Percentiles rank a stretch among this genome's conserved stretches.
Evolutionary conservation across 228 moss, liverwort and hornwort genomes (phyloP).

Genomic region (Sphagnum magellanicum): DNA sequence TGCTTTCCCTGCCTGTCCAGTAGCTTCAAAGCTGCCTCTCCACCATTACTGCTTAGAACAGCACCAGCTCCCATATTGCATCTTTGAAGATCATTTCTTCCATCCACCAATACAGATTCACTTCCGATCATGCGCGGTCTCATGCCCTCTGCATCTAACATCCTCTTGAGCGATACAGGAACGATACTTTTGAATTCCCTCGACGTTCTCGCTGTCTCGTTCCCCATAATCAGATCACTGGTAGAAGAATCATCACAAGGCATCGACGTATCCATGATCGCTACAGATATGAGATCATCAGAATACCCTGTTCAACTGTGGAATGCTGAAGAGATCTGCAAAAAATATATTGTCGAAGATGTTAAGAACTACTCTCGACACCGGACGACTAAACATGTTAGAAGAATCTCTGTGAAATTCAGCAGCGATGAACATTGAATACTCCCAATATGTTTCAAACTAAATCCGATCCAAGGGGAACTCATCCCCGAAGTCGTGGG

Average conservation of each 20-base stretch:
- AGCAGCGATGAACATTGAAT: too few species aligned
- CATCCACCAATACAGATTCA: constrained; percentile 40
- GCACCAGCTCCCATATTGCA: constrained; percentile 37
- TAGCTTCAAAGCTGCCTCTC: too few species aligned
- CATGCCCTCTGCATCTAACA: constrained; percentile 26
- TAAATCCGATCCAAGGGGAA: too few species aligned
- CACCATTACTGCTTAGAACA: constrained; percentile 36
- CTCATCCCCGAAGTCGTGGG: too few species aligned
- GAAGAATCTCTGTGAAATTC: too few species aligned
- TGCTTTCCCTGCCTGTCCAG: too few species aligned
- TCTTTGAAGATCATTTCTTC: constrained; percentile 37
- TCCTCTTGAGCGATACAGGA: constrained; percentile 35
- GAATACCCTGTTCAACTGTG: background rate
- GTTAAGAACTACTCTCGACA: background rate
- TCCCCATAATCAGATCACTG: constrained; percentile 14
- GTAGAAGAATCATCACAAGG: constrained; percentile 12
- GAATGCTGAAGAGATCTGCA: background rate
- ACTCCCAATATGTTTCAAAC: too few species aligned
- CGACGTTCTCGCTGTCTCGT: constrained; percentile 13
- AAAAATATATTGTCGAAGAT: background rate
- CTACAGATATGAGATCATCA: background rate
- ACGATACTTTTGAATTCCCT: constrained; percentile 26
- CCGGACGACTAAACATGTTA: too few species aligned
- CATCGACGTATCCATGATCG: constrained; percentile 28
- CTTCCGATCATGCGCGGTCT: constrained; percentile 15